Evolutionary conservation across 108 stramenopile species (phyloP).

Genomic region (Chaetoceros tenuissimus): DNA sequence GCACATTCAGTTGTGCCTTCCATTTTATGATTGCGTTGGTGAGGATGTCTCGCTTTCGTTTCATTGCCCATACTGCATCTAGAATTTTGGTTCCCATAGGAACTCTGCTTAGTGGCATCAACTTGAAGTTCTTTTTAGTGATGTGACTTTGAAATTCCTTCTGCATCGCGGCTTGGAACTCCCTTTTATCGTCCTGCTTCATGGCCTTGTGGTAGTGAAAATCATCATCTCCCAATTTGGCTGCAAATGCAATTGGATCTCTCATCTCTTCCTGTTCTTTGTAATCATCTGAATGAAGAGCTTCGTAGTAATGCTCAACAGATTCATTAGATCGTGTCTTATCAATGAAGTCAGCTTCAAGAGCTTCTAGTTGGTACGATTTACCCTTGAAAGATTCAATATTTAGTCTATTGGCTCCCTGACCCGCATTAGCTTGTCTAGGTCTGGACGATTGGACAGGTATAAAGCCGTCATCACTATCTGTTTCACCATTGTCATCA

Average conservation of each 20-base stretch:
- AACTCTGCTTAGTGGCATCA: constrained; percentile 4
- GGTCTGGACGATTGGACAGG: too few relatives aligned
- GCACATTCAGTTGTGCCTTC: constrained; percentile 24
- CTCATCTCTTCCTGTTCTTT: neutral
- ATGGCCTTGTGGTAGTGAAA: neutral
- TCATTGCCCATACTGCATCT: constrained; percentile 43
- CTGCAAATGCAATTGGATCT: constrained; percentile 8
- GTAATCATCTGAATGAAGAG: neutral
- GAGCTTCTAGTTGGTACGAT: too few relatives aligned
- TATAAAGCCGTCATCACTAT: too few relatives aligned
- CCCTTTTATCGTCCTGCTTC: constrained; percentile 3
- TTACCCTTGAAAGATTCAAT: too few relatives aligned
- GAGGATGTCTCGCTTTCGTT: constrained; percentile 27
- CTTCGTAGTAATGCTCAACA: too few relatives aligned
- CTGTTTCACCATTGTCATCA: too few relatives aligned
- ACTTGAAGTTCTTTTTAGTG: constrained; percentile 4
- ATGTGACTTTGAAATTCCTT: constrained; percentile 18
- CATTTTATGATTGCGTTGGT: constrained; percentile 21
- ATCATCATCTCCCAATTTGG: constrained; percentile 3
- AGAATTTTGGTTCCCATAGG: constrained; percentile 19
- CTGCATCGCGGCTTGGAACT: constrained; percentile 17
- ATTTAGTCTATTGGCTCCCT: too few relatives aligned
- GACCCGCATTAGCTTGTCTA: too few relatives aligned
- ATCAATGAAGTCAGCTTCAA: too few relatives aligned
- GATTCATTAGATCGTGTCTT: too few relatives aligned